phyloP scores from a whole-genome alignment of 768 basidiomycete species.

The Saitozyma podzolica region DNA sequence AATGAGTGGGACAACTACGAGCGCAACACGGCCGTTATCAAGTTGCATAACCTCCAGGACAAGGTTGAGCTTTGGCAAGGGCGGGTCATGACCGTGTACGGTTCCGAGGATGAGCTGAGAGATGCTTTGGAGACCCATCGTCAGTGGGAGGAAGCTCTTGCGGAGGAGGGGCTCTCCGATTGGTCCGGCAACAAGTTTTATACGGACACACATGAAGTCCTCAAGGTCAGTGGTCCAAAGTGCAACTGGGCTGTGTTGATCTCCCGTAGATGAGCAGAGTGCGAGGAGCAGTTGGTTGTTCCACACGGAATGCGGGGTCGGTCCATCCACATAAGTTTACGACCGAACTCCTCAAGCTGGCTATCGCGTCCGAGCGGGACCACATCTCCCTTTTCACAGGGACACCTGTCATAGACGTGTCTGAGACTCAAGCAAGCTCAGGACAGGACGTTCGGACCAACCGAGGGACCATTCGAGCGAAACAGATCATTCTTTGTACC shows the following conservation, averaged over 20 bases:
- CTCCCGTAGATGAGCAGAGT: conserved; percentile 5
- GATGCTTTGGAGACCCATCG: not conserved
- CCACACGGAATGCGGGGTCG: conserved; percentile 19
- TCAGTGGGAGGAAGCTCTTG: not conserved
- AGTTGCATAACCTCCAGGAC: conserved; percentile 22
- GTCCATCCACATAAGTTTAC: conserved; percentile 33
- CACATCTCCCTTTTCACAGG: conserved; percentile 18
- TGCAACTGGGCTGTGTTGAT: not conserved
- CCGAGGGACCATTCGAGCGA: conserved; percentile 1
- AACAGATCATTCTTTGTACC: conserved; percentile 7
- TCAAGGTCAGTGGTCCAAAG: conserved; percentile 1
- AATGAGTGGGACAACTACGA: conserved; percentile 35
- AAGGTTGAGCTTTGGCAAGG: conserved; percentile 39
- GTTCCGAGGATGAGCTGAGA: not conserved
- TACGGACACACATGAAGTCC: conserved; percentile 2
- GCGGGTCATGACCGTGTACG: not conserved
- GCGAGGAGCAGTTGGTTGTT: conserved; percentile 1
- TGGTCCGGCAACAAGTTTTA: conserved; percentile 2
- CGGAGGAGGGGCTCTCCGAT: not conserved
- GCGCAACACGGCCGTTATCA: conserved; percentile 22
- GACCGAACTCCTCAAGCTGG: conserved; percentile 20
- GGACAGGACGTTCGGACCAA: not conserved
- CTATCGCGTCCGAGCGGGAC: conserved; percentile 10
- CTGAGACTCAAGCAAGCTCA: not conserved
- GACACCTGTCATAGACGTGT: conserved; percentile 14